A percentile compares a stretch with the other conserved stretches of the same genome.
Conservation (phyloP, 2,329 filamentous ascomycete species). For the Fonsecaea pedrosoi region DNA sequence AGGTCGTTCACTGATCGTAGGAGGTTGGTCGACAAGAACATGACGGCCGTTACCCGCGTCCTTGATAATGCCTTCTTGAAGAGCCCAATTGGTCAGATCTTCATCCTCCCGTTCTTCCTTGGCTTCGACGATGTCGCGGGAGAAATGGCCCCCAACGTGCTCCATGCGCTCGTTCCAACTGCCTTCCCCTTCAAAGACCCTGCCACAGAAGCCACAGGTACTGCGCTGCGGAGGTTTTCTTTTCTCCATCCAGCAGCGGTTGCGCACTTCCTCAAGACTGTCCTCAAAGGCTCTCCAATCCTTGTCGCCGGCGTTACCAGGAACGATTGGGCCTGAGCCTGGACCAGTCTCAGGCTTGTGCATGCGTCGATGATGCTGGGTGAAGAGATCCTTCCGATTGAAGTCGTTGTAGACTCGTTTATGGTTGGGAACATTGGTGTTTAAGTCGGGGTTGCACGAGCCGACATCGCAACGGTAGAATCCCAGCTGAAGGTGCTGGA, state of each 20-base stretch:
- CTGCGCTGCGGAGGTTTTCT: conserved; percentile 69
- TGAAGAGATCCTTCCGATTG: conserved; percentile 91
- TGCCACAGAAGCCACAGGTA: conserved; percentile 66
- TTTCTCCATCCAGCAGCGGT: conserved; percentile 64
- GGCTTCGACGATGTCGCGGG: conserved; percentile 50
- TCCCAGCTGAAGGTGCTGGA: conserved; percentile 76
- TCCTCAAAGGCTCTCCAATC: conserved; percentile 54
- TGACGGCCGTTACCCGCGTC: conserved; percentile 38
- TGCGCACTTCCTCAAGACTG: conserved; percentile 63
- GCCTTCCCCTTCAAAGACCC: conserved; percentile 65
- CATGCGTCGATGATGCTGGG: conserved; percentile 86
- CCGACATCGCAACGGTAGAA: conserved; percentile 80
- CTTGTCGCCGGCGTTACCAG: conserved; percentile 37
- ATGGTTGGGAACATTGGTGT: conserved; percentile 35
- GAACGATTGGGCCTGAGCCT: conserved; percentile 32
- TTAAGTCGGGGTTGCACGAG: conserved; percentile 52
- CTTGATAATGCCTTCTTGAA: conserved; percentile 45
- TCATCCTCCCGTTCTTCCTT: conserved; percentile 57
- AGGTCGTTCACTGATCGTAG: conserved; percentile 32
- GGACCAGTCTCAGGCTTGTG: conserved; percentile 59
- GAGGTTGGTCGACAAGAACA: conserved; percentile 39
- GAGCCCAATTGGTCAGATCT: conserved; percentile 51
- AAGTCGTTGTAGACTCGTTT: conserved; percentile 66
- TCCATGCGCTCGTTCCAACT: conserved; percentile 88
- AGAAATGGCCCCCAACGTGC: conserved; percentile 82